Base-by-base conservation (phyloP, 2,329 filamentous ascomycete genomes). In the Pseudogymnoascus sp. region DNA sequence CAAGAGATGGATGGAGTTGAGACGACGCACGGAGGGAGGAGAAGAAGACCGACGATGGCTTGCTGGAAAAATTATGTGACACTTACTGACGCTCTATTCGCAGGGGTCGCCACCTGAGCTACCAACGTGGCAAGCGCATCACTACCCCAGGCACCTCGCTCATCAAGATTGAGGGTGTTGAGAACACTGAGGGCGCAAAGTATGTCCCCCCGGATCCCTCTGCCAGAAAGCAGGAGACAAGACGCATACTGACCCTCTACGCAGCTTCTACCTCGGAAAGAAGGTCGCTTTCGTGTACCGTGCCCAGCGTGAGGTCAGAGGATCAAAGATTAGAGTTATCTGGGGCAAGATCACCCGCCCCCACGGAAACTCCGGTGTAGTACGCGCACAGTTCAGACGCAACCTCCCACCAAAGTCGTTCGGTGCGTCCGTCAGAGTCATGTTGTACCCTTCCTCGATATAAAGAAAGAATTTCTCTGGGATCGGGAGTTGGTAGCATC, bases 251-350 rank as follows among this genome's bases (percentile, higher is more conserved):
- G 62, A 73, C 65, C n/a, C 7, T 35, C 44, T 25, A 38, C 28
- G 23, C 63, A 74, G 72, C 82, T 97, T 97, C 90, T 99, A 99
- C 84, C 84, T 91, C 71, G 94, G 94, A 82, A 99, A 99, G 90
- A 92, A 92, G 84, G 87, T 97, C 78, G 94, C 94, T 78, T 99
- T 92, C 81, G 92, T 99, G 81, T 99, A 97, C 87, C 91, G 92
- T 77, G 93, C 88, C 74, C 88, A 91, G 81, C 92, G 88, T 82
- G 91, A 96, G 84, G 85, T 96, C 77, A 90, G 93, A 75, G 94
- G 94, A 78, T 93, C 92, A 79, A 97, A 97, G 89, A 95, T 97
- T 82, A 88, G 93, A 77, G 89, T 97, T 74, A 97, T 97, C 84
- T 97, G 92, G 92, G 93, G 93, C 84, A 97, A 96, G 85, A 89